A percentile compares a stretch with the other conserved stretches of the same genome.
Conservation (phyloP, 257 asterid species). For the Misopates orontium region DNA sequence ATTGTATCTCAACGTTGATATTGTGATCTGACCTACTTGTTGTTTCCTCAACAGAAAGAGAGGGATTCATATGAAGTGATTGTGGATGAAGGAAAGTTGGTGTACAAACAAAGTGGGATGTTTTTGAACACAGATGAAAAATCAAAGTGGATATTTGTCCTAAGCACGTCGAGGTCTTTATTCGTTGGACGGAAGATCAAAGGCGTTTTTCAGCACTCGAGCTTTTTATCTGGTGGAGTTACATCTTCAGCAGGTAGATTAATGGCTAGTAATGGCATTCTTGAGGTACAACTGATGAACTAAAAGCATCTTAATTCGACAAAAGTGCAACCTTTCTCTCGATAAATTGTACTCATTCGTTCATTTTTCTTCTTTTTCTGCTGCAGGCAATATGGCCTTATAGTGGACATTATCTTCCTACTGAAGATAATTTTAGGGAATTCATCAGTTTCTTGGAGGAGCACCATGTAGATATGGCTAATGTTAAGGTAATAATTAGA, state of each 20-base stretch:
- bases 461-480: slow-evolving; percentile 53
- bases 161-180: slow-evolving; percentile 51
- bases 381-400: slow-evolving; percentile 70
- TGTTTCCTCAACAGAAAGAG: slow-evolving; percentile 41
- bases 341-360: no score
- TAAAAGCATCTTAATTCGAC: neutral
- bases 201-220: slow-evolving; percentile 20
- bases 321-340: no score
- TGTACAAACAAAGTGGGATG: slow-evolving; percentile 51
- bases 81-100: slow-evolving; percentile 53
- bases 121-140: slow-evolving; percentile 46
- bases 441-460: slow-evolving; percentile 62
- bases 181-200: slow-evolving; percentile 11
- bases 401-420: slow-evolving; percentile 84
- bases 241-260: slow-evolving; percentile 70
- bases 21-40: neutral
- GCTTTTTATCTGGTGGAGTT: slow-evolving; percentile 17
- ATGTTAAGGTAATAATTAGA: slow-evolving; percentile 51
- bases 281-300: slow-evolving; percentile 45
- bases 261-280: slow-evolving; percentile 53
- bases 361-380: no score
- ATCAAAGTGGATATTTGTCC: slow-evolving; percentile 73
- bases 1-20: neutral
- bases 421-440: slow-evolving; percentile 69
- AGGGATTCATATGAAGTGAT: slow-evolving; percentile 60